These are phyloP conservation scores for Emericellopsis cladophorae DNA, from an alignment of 2,329 filamentous ascomycete species.

Conservation along the genomic window DNA sequence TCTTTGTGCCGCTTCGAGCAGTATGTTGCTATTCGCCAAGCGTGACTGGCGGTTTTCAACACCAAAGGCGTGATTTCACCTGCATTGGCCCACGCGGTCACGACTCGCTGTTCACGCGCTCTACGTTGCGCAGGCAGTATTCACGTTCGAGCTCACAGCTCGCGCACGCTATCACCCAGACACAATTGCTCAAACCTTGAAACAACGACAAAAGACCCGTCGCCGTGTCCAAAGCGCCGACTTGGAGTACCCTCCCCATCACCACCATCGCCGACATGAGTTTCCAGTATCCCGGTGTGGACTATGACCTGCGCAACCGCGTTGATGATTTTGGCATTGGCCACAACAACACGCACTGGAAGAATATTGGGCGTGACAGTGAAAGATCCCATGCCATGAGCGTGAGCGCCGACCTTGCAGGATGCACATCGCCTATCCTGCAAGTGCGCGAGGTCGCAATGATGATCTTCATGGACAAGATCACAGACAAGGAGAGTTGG, in stretches of 20 bases:
- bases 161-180: too few relatives aligned
- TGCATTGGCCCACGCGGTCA: too few relatives aligned
- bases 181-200: too few relatives aligned
- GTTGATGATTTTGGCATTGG: not conserved
- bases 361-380: not conserved
- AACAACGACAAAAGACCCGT: too few relatives aligned
- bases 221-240: too few relatives aligned
- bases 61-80: too few relatives aligned
- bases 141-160: too few relatives aligned
- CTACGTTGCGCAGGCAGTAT: too few relatives aligned
- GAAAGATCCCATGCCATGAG: not conserved
- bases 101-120: too few relatives aligned
- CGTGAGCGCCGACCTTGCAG: not conserved
- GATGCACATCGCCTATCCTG: not conserved
- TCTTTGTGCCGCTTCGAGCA: too few relatives aligned
- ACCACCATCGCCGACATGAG: not conserved
- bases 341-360: not conserved
- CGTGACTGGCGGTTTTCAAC: too few relatives aligned
- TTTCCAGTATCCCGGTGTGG: not conserved
- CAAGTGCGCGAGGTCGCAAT: slow-evolving; percentile 7
- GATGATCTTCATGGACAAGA: slow-evolving; percentile 9
- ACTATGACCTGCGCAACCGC: not conserved
- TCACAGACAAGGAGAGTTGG: slow-evolving; percentile 11
- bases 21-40: too few relatives aligned
- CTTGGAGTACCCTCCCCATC: not conserved